Conservation (phyloP, 2,329 filamentous ascomycete genomes). For the Ophiocordyceps unilateralis region DNA sequence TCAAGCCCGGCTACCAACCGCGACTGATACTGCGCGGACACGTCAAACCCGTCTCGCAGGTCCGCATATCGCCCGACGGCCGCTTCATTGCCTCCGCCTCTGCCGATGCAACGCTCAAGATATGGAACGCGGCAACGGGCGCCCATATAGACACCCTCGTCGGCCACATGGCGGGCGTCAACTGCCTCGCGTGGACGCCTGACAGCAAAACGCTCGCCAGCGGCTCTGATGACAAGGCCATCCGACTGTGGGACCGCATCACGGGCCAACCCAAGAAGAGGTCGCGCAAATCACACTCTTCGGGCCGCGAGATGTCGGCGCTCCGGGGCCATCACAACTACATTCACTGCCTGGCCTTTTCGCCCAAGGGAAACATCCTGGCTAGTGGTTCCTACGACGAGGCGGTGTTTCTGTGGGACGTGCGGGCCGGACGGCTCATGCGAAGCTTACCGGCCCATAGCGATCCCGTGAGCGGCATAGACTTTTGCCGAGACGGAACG, state of each 20-base stretch:
- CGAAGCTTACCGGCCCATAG: slow-evolving; percentile 83
- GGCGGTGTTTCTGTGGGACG: slow-evolving; percentile 93
- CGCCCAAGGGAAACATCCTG: slow-evolving; percentile 94
- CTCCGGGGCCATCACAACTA: slow-evolving; percentile 90
- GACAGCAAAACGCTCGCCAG: slow-evolving; percentile 77
- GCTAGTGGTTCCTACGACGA: slow-evolving; percentile 94
- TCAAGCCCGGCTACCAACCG: slow-evolving; percentile 48
- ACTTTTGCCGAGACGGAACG: slow-evolving; percentile 84
- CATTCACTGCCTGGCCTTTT: slow-evolving; percentile 84
- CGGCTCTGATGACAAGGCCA: slow-evolving; percentile 90
- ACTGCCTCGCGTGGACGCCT: slow-evolving; percentile 84
- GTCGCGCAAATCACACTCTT: slow-evolving; percentile 17
- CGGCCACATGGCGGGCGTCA: slow-evolving; percentile 84
- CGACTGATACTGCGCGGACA: slow-evolving; percentile 63
- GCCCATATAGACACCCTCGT: slow-evolving; percentile 74
- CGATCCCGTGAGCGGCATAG: slow-evolving; percentile 84
- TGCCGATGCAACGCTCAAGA: slow-evolving; percentile 76
- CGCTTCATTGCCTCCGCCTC: slow-evolving; percentile 79
- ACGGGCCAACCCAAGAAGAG: slow-evolving; percentile 37
- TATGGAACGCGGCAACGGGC: slow-evolving; percentile 72
- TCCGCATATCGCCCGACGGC: slow-evolving; percentile 83
- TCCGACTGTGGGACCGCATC: slow-evolving; percentile 73
- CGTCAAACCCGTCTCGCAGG: slow-evolving; percentile 60
- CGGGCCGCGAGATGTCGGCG: slow-evolving; percentile 28
- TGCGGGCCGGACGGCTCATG: slow-evolving; percentile 75